Conservation (phyloP, 148 eudicot species). For the Suaeda aralocaspica region DNA sequence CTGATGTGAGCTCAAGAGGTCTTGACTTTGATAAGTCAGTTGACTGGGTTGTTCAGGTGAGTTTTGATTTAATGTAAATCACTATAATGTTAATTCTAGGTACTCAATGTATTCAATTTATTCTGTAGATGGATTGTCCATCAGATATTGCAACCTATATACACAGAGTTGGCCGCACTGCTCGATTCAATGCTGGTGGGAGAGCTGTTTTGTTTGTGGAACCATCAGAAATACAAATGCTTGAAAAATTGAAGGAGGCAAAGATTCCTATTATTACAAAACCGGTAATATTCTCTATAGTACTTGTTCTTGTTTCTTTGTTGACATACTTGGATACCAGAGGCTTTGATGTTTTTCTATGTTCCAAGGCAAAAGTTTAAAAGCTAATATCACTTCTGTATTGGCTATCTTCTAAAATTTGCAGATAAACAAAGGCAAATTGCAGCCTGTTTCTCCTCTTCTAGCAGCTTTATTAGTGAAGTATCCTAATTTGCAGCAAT, state of each 20-base stretch:
- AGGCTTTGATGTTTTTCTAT: not conserved
- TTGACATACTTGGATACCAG: not conserved
- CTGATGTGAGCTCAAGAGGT: constrained; percentile 92
- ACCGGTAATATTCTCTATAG: constrained; percentile 40
- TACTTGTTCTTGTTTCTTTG: not conserved
- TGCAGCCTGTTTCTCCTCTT: constrained; percentile 65
- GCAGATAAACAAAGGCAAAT: constrained; percentile 58
- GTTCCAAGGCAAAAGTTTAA: not conserved
- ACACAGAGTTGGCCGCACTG: constrained; percentile 95
- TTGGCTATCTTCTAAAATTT: not conserved
- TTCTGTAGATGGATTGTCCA: constrained; percentile 83
- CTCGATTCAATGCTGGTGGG: constrained; percentile 75
- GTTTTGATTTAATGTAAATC: constrained; percentile 5
- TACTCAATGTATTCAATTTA: constrained; percentile 12
- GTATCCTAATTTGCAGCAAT: constrained; percentile 46
- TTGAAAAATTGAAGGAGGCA: constrained; percentile 63
- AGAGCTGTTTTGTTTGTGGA: constrained; percentile 67
- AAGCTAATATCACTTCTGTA: not conserved
- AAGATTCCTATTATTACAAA: constrained; percentile 55
- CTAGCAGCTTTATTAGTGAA: constrained; percentile 68
- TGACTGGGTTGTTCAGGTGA: constrained; percentile 98
- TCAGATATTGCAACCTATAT: constrained; percentile 77
- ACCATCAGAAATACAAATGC: constrained; percentile 80
- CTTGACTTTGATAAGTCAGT: constrained; percentile 87
- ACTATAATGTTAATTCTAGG: constrained; percentile 1